Evolutionary conservation across 371 early-diverging fungal genomes (phyloP), one percentile per base, ranked within the genome.

Genomic region (Mortierella sp.): DNA sequence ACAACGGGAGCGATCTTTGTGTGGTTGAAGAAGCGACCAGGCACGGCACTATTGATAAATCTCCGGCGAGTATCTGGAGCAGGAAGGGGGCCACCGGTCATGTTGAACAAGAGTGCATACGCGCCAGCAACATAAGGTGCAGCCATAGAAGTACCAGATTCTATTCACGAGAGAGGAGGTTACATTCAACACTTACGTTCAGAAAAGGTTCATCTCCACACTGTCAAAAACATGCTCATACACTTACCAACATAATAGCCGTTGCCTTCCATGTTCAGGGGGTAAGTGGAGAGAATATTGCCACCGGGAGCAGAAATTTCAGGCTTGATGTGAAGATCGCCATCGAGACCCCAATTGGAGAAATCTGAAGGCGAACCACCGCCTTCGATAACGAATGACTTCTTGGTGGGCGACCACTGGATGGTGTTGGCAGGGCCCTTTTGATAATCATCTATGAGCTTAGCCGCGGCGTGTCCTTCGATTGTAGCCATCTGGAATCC

Each of bases 231-330:
- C n/a, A n/a, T n/a, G n/a, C n/a, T n/a, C n/a, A n/a, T n/a, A n/a
- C n/a, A n/a, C n/a, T 84, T 66, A 14, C 85, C 70, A 14, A 82
- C 87, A 72, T 90, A 91, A 3, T 64, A 66, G 14, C 85, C 64
- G 5, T 64, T 64, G 14, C 85, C 64, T 13, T 86, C 87, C 58
- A 80, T 54, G 42, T 56, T 64, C 12, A 82, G 55, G 23, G 86
- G 88, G 59, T 81, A 89, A 54, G 91, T 91, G 28, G 91, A 91
- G 65, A 86, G 91, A 24, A 93, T 91, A 47, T 87, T 81, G 12
- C 90, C 91, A 43, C 92, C 92, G 6, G 92, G 91, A 8, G 88
- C 91, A 41, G 84, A 82, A 13, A 92, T 60, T 39, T 91, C 91
- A 5, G 92, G 93, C 64, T 91, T 89, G 55, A 90, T 51, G 38